Base-by-base conservation (phyloP, 2,329 filamentous ascomycete species). In the Arthroderma uncinatum region DNA sequence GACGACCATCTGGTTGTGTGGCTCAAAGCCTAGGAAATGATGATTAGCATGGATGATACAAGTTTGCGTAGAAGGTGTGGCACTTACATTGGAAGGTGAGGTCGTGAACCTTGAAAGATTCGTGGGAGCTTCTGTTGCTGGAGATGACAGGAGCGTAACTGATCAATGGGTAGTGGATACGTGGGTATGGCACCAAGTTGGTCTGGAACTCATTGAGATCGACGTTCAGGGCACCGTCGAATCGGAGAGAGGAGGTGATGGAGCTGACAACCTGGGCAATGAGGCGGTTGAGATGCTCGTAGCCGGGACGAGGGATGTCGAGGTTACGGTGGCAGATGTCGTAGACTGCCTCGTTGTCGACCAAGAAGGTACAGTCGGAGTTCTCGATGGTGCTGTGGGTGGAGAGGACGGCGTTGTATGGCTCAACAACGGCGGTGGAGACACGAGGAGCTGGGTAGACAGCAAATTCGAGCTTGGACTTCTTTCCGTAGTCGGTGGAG, bases 1-100 rank as follows among this genome's bases (percentile, higher is more conserved):
- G 83, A 95, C 95, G 74, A 98, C 92, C 92, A 98, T 98, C 86
- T 98, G 92, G 85, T 95, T 96, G 85, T 96, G 88, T 68, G 92
- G 90, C 84, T 98, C 92, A 79, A 98, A 98, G 86, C 92, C 97
- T 65, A 89, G 89, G 92, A 94, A 76, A 89, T 94, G 23, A 53
- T 14, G 21, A 55, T 40, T 47, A 42, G 42, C 39, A 8, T 23
- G 12, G 7, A 39, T 12, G n/a, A n/a, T n/a, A n/a, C n/a, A n/a
- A n/a, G n/a, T n/a, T n/a, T n/a, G 14, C 57, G 34, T 34, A 25
- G 25, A 21, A 25, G 8, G 9, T 12, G 28, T 23, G 36, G 19
- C 14, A 66, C 68, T 23, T 74, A 82, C 81, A 83, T 68, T 84
- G 81, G 66, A 82, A 78, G 61, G 82, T 85, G 63, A 85, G 72